These are phyloP conservation scores for Dichotomocladium elegans DNA, from an alignment of 371 early-diverging fungal species.

Conservation along the genomic window DNA sequence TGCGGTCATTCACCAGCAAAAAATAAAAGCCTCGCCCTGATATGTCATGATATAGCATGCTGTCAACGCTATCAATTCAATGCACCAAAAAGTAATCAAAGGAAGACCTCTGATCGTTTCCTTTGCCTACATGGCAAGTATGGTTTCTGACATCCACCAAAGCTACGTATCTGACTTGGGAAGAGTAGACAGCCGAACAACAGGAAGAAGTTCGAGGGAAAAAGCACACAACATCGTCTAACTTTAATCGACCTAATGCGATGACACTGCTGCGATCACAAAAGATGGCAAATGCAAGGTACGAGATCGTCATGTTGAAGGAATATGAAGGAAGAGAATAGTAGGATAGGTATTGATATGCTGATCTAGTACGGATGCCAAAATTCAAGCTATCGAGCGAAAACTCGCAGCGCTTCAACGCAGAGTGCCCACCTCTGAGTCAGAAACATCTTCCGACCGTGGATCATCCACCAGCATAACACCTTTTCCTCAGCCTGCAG, in stretches of 20 bases:
- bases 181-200: no score
- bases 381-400: conserved; percentile 59
- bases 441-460: no score
- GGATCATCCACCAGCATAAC: no score
- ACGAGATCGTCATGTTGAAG: no score
- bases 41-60: conserved; percentile 38
- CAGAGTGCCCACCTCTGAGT: no score
- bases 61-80: conserved; percentile 44
- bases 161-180: conserved; percentile 17
- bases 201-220: conserved; percentile 20
- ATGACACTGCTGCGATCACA: conserved; percentile 35
- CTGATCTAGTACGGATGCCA: conserved; percentile 49
- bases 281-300: conserved; percentile 45
- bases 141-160: neutral
- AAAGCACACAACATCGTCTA: conserved; percentile 7
- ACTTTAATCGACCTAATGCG: conserved; percentile 25
- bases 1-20: neutral
- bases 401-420: conserved; percentile 52
- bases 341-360: neutral
- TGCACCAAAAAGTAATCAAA: conserved; percentile 52
- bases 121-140: conserved; percentile 52
- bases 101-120: conserved; percentile 52
- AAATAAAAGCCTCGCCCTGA: no score
- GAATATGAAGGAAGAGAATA: no score
- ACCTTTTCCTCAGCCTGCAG: no score